Evolutionary conservation across 768 basidiomycete species (phyloP), one percentile per base, ranked within the genome.

Genomic region (Suillus cothurnatus): DNA sequence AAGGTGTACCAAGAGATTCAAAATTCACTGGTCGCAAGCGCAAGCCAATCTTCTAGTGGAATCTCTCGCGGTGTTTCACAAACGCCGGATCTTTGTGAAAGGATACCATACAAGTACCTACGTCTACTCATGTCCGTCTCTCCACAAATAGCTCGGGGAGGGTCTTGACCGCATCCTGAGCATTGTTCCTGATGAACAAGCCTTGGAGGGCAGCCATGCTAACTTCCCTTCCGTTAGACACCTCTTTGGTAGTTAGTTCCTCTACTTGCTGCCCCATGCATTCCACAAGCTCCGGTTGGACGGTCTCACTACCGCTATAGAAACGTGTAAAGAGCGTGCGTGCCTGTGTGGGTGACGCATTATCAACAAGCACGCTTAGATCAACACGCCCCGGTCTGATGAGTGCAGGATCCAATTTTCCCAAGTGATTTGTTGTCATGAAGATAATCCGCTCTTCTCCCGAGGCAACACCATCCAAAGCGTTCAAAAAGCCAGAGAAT

Each of bases 121-220:
- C 56, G 39, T 60, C 56, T 63, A 56, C 17, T 77, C 69, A 78
- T 63, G 68, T 74, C 67, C 70, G 70, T 68, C 66, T 74, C 59
- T 69, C 67, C 23, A 72, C 64, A 36, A 81, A 79, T 58, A 84
- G 71, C 45, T 86, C 81, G 50, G 76, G 80, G 72, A 84, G 86
- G 23, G 76, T 80, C 62, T 67, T 74, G 15, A 92, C 74, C 9
- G 88, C 91, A 14, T 86, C 84, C 67, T 74, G 77, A 50, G 89
- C 84, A 55, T 78, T 79, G 71, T 86, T 87, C 64, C 92, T 86
- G 70, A 99, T 99, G 78, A 99, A 99, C 39, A 92, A 85, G 23
- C 97, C 97, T 72, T 99, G 97, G 66, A 99, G 80, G 43, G 92
- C 88, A 39, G 97, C 97, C 97, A 99, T 99, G 74, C 95, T 98